phyloP scores from a whole-genome alignment of 179 eudicot genomes.

The Monotropa hypopitys region DNA sequence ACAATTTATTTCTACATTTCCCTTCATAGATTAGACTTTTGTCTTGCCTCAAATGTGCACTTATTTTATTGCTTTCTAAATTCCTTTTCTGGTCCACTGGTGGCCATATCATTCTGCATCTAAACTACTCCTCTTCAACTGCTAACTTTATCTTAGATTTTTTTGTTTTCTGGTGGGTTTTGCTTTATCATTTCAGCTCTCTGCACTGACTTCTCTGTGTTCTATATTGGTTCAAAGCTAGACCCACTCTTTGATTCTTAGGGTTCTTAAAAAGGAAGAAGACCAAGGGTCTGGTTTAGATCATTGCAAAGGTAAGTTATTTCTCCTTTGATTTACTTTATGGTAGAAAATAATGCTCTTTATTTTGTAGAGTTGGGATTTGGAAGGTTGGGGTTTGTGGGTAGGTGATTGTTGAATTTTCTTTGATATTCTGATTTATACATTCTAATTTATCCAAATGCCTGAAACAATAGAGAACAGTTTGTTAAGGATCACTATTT shows the following conservation, averaged over 20 bases:
- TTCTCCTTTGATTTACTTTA: slow-evolving; percentile 1
- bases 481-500: too few species aligned
- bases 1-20: slow-evolving; percentile 18
- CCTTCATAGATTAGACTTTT: slow-evolving; percentile 15
- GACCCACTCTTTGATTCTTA: slow-evolving; percentile 24
- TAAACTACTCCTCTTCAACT: slow-evolving; percentile 30
- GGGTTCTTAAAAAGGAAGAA: slow-evolving; percentile 34
- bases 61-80: slow-evolving; percentile 13
- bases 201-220: slow-evolving; percentile 33
- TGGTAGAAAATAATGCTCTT: slow-evolving; percentile 15
- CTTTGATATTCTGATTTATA: too few species aligned
- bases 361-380: slow-evolving; percentile 17
- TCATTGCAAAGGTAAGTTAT: slow-evolving; percentile 23
- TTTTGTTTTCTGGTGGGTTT: not conserved
- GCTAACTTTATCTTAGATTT: slow-evolving; percentile 10
- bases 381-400: slow-evolving; percentile 5
- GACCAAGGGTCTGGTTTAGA: slow-evolving; percentile 35
- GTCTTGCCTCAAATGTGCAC: slow-evolving; percentile 12
- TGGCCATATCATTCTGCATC: slow-evolving; percentile 24
- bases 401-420: too few species aligned
- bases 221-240: slow-evolving; percentile 18
- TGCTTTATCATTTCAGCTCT: slow-evolving; percentile 20
- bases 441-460: too few species aligned
- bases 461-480: too few species aligned
- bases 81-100: slow-evolving; percentile 19